Base-by-base conservation (phyloP, 2,329 filamentous ascomycete species). In the Penicillium sclerotiorum region DNA sequence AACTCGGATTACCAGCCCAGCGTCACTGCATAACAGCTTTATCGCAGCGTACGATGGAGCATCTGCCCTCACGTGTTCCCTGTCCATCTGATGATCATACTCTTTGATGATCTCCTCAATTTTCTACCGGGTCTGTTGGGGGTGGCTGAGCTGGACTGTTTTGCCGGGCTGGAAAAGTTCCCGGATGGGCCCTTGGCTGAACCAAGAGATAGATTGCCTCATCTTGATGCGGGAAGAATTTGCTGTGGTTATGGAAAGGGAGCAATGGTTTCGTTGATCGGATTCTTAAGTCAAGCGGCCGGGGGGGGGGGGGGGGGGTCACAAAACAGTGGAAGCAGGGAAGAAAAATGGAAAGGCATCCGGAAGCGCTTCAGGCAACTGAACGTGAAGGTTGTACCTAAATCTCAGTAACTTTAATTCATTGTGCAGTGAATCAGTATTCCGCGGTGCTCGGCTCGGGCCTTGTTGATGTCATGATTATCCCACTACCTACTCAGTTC, bases 21-120 rank as follows among this genome's bases (percentile, higher is more conserved):
- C n/a, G n/a, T n/a, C n/a, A n/a, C 13, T 18, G 25, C 44, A 47
- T 15, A 21, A 36, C 9, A 47, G 35, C 17, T 47, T 39, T 6
- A 27, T 32, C 4, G 18, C 33, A 17, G 35, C 44, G 17, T 35
- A 35, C 9, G 32, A 35, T 35, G 32, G 32, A n/a, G 3, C 12
- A 8, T 35, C 32, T 8, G 8, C n/a, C 11, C 12, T 35, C 11
- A 35, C 32, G 17, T 35, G 3, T 17, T 15, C 9, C 32, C 17
- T 11, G 32, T 5, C 15, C 32, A 11, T 35, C 8, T 15, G 32
- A 5, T 7, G 9, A n/a, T 15, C 12, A 15, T 35, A 35, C 12
- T 35, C 32, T 35, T 35, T 35, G 12, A 35, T 35, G 12, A 17
- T 17, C 12, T 35, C 32, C 9, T 35, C 8, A 2, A 35, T 35